These are phyloP conservation scores for Corylus americana DNA, from an alignment of 306 rosid species.

Conservation along the genomic window DNA sequence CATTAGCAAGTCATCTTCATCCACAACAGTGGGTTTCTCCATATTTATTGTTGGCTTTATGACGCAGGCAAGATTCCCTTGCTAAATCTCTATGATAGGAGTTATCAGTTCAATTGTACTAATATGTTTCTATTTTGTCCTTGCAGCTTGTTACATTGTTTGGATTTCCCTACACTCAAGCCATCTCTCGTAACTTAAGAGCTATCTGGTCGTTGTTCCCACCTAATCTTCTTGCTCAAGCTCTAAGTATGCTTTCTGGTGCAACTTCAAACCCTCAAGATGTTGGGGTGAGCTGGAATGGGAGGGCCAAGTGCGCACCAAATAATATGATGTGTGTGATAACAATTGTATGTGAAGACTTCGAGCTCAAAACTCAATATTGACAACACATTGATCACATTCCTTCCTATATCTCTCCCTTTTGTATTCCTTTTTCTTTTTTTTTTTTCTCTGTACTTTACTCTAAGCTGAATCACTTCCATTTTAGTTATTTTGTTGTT, in stretches of 20 bases:
- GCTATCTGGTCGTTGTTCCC: conserved; percentile 76
- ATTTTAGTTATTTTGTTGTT: conserved; percentile 15
- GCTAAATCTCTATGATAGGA: conserved; percentile 17
- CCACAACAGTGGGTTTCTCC: conserved; percentile 72
- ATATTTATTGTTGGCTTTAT: conserved; percentile 67
- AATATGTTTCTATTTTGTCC: conserved; percentile 27
- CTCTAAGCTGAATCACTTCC: conserved; percentile 7
- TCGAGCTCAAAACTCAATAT: conserved; percentile 21
- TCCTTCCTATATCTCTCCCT: conserved; percentile 10
- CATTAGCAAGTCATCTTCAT: conserved; percentile 73
- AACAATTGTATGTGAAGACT: conserved; percentile 60
- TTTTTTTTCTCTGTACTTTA: conserved; percentile 6
- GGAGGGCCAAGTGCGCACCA: conserved; percentile 50
- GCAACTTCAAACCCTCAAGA: conserved; percentile 60
- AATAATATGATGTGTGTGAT: conserved; percentile 46
- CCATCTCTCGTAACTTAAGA: conserved; percentile 26
- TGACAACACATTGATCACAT: background rate
- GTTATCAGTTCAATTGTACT: conserved; percentile 15
- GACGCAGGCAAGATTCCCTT: conserved; percentile 69
- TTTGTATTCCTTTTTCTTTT: conserved; percentile 12
- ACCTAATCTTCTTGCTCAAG: conserved; percentile 81
- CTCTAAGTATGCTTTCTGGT: conserved; percentile 48
- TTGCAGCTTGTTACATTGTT: conserved; percentile 53
- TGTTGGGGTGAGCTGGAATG: conserved; percentile 76
- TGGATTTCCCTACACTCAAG: conserved; percentile 52